Evolutionary conservation across 129 eudicot species (phyloP).

Genomic region (Flaveria bidentis): DNA sequence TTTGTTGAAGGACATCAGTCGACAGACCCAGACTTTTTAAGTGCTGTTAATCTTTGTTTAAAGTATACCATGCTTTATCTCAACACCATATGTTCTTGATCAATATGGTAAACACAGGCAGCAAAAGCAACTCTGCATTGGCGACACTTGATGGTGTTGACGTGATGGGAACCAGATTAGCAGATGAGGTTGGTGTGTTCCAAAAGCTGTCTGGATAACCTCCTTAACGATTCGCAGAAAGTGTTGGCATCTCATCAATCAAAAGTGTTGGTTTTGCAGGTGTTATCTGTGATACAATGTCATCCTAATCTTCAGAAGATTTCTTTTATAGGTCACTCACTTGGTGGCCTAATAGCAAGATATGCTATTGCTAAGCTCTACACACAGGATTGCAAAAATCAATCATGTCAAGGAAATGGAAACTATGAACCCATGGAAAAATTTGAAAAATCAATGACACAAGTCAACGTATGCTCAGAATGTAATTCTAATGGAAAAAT

Average conservation of each 20-base stretch:
- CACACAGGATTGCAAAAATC: slow-evolving; percentile 35
- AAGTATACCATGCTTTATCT: background rate
- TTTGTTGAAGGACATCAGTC: background rate
- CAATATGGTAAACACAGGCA: slow-evolving; percentile 53
- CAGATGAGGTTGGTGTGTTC: slow-evolving; percentile 69
- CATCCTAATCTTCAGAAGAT: slow-evolving; percentile 72
- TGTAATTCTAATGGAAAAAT: slow-evolving; percentile 39
- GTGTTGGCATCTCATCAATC: slow-evolving; percentile 21
- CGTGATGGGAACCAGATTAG: slow-evolving; percentile 91
- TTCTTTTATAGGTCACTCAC: slow-evolving; percentile 89
- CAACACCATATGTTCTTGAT: slow-evolving; percentile 1
- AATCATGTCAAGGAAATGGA: slow-evolving; percentile 38
- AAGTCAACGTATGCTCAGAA: slow-evolving; percentile 27
- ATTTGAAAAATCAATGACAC: slow-evolving; percentile 1
- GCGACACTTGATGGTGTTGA: slow-evolving; percentile 93
- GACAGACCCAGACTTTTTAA: background rate
- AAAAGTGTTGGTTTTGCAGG: slow-evolving; percentile 46
- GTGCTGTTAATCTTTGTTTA: background rate
- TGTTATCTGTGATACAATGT: slow-evolving; percentile 61
- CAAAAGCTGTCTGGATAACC: slow-evolving; percentile 1
- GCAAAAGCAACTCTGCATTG: slow-evolving; percentile 64
- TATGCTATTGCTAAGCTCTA: slow-evolving; percentile 84
- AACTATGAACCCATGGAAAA: slow-evolving; percentile 26
- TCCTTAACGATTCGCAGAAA: background rate
- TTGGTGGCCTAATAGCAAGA: slow-evolving; percentile 91